These are phyloP conservation scores for Effrenium voratum DNA, from an alignment of 73 alveolate species.

Conservation along the genomic window DNA sequence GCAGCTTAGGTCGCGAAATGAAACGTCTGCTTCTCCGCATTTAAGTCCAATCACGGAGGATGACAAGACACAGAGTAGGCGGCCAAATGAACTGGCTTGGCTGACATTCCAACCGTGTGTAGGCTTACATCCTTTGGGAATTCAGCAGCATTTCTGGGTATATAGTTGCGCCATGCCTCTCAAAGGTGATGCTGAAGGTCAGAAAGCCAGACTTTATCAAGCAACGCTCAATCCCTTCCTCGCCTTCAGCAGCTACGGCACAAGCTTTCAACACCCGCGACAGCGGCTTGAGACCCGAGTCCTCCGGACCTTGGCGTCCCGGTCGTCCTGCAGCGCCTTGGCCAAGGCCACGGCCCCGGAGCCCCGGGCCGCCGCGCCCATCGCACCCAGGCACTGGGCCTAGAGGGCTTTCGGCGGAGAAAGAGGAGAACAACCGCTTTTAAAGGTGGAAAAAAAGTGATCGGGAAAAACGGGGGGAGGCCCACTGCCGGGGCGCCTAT, in stretches of 20 bases:
- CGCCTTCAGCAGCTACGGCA: neutral
- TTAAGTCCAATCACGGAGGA: neutral
- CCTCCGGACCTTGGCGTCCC: constrained; percentile 75
- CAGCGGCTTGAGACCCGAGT: neutral
- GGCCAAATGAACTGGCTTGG: neutral
- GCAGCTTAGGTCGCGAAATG: neutral
- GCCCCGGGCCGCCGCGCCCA: constrained; percentile 84
- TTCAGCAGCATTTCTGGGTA: neutral
- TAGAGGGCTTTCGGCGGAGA: too few species aligned
- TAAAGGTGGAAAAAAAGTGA: too few species aligned
- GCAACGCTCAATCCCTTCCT: neutral
- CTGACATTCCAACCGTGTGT: neutral
- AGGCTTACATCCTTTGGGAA: neutral
- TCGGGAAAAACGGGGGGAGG: too few species aligned
- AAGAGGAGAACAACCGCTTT: too few species aligned
- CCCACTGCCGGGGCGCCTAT: too few species aligned
- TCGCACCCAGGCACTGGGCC: constrained; percentile 48
- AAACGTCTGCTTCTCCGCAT: neutral
- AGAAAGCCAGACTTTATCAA: neutral
- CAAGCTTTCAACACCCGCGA: neutral
- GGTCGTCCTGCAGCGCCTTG: constrained; percentile 69
- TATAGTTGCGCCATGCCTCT: neutral
- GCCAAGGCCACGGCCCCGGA: constrained; percentile 82
- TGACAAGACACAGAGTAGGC: neutral
- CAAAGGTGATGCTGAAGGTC: neutral